A percentile compares a stretch with the other conserved stretches of the same genome.
Conservation (phyloP, 345 rosid genomes). For the Chamaenerion angustifolium region DNA sequence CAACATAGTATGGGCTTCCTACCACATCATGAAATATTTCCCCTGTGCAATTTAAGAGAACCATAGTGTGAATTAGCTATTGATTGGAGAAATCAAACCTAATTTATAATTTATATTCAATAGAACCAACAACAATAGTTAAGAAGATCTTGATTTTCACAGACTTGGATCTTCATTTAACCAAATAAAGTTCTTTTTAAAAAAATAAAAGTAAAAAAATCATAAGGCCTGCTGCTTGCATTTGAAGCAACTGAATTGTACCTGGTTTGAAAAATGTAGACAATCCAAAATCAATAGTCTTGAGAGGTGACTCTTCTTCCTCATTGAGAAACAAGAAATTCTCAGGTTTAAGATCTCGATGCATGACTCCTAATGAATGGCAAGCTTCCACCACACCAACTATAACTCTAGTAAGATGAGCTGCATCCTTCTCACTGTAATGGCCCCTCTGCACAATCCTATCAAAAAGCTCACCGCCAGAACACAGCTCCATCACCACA, state of each 20-base stretch:
- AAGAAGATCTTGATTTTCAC: slow-evolving; percentile 29
- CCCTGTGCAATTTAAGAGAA: slow-evolving; percentile 28
- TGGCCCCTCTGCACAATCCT: slow-evolving; percentile 63
- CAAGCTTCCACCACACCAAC: slow-evolving; percentile 63
- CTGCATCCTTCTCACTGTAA: slow-evolving; percentile 68
- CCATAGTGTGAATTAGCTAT: neutral
- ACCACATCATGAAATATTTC: slow-evolving; percentile 61
- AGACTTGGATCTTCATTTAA: no score
- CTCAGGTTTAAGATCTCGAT: slow-evolving; percentile 82
- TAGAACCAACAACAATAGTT: neutral
- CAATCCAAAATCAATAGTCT: slow-evolving; percentile 79
- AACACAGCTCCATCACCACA: slow-evolving; percentile 84
- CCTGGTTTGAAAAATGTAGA: slow-evolving; percentile 50
- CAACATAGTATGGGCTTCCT: slow-evolving; percentile 91
- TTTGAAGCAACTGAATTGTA: no score
- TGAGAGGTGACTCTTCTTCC: slow-evolving; percentile 59
- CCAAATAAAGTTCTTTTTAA: no score
- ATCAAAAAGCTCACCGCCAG: slow-evolving; percentile 87
- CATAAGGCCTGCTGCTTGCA: no score
- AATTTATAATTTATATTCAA: no score
- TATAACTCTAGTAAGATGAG: slow-evolving; percentile 49
- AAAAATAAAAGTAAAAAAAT: no score
- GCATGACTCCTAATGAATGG: slow-evolving; percentile 75
- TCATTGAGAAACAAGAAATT: slow-evolving; percentile 59
- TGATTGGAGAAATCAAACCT: slow-evolving; percentile 13